Conservation (phyloP, 345 rosid genomes). For the Citrus sinensis region DVS_A1.0 CM039164.1:27573501-27574000, state of each 20-base stretch:
- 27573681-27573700: slow-evolving; percentile 17
- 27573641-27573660: neutral
- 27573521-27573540: neutral
- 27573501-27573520: neutral
- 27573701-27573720: slow-evolving; percentile 68
- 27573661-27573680: neutral
- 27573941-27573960: slow-evolving; percentile 78
- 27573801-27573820: slow-evolving; percentile 12
- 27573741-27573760: slow-evolving; percentile 59
- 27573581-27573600: neutral
- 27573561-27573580: neutral
- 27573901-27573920: slow-evolving; percentile 84
- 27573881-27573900: slow-evolving; percentile 40
- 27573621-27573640: neutral
- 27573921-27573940: slow-evolving; percentile 84
- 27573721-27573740: slow-evolving; percentile 57
- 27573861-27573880: slow-evolving; percentile 9
- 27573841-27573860: neutral
- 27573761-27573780: slow-evolving; percentile 87
- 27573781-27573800: slow-evolving; percentile 52
- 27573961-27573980: slow-evolving; percentile 94
- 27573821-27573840: slow-evolving; percentile 5
- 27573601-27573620: neutral
- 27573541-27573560: neutral
- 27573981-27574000: slow-evolving; percentile 72